Evolutionary conservation across 2,329 filamentous ascomycete species (phyloP).

Genomic region (Arachnopeziza araneosa): DNA sequence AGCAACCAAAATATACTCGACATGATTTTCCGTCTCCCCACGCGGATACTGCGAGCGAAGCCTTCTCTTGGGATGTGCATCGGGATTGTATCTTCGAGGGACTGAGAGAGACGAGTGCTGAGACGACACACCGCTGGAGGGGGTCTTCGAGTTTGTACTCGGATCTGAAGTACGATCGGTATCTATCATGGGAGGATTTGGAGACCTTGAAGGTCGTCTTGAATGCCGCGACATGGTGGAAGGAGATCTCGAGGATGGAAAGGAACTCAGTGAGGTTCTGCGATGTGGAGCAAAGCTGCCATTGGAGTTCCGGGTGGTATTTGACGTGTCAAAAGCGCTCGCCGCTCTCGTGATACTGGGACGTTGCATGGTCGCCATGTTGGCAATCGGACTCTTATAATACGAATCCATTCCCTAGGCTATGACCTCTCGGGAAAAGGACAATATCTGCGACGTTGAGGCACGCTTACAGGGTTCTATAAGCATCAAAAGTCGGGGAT

Average conservation of each 20-base stretch:
- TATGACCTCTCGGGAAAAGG: constrained; percentile 5
- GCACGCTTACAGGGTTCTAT: constrained; percentile 9
- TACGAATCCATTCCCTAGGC: constrained; percentile 8
- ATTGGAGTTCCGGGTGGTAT: constrained; percentile 21
- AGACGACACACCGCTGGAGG: constrained; percentile 51
- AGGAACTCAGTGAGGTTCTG: constrained; percentile 58
- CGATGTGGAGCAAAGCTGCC: constrained; percentile 28
- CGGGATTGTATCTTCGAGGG: constrained; percentile 44
- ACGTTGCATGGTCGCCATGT: constrained; percentile 20
- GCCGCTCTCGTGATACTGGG: constrained; percentile 22
- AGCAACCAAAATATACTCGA: constrained; percentile 96
- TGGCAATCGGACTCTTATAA: constrained; percentile 4
- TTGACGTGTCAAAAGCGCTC: constrained; percentile 19
- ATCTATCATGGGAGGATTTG: constrained; percentile 43
- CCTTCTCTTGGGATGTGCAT: constrained; percentile 47
- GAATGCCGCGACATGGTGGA: constrained; percentile 51
- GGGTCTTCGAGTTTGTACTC: constrained; percentile 54
- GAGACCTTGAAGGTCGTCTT: constrained; percentile 47
- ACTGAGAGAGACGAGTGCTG: constrained; percentile 56
- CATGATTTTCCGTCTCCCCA: constrained; percentile 79
- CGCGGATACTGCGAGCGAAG: constrained; percentile 71
- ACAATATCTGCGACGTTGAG: constrained; percentile 8
- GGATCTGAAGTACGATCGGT: constrained; percentile 52
- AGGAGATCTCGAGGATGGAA: constrained; percentile 51
- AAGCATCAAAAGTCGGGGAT: constrained; percentile 1